Percentiles rank a stretch among this genome's conserved stretches.
phyloP scores from a whole-genome alignment of 768 basidiomycete species.

The Pleurotus pulmonarius region DNA sequence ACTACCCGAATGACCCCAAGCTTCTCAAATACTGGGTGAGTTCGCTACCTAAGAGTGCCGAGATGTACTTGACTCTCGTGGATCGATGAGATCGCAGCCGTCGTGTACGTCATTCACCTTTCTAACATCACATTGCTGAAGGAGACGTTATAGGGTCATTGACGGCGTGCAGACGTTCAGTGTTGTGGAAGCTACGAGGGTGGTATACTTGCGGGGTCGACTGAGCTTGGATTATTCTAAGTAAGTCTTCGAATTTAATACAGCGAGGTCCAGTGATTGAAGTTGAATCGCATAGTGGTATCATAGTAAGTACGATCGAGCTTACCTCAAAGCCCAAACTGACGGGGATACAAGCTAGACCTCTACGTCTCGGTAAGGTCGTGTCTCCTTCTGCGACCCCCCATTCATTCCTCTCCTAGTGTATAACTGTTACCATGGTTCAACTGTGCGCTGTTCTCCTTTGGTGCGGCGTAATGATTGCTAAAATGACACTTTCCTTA shows the following conservation, averaged over 20 bases:
- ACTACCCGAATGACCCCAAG: background rate
- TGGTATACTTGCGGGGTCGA: background rate
- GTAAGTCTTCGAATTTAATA: background rate
- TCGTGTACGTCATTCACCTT: background rate
- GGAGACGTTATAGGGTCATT: background rate
- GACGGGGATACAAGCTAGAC: background rate
- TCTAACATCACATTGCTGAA: too few species aligned
- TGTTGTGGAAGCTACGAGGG: background rate
- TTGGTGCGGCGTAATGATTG: background rate
- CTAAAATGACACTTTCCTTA: background rate
- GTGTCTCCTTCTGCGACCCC: background rate
- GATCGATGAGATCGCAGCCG: background rate
- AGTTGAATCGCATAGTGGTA: background rate
- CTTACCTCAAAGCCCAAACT: too few species aligned
- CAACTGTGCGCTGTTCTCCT: background rate
- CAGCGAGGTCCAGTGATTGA: too few species aligned
- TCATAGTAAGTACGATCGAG: background rate
- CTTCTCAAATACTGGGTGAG: background rate
- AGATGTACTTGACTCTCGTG: too few species aligned
- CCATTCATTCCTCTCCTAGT: background rate
- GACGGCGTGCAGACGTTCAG: constrained; percentile 2
- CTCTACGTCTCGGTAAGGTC: constrained; percentile 1
- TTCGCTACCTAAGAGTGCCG: background rate
- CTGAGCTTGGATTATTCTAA: background rate
- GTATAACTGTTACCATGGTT: constrained; percentile 4